Evolutionary conservation across 1,139 yeast species (phyloP).

Genomic region (Candida buenavistaensis): DNA sequence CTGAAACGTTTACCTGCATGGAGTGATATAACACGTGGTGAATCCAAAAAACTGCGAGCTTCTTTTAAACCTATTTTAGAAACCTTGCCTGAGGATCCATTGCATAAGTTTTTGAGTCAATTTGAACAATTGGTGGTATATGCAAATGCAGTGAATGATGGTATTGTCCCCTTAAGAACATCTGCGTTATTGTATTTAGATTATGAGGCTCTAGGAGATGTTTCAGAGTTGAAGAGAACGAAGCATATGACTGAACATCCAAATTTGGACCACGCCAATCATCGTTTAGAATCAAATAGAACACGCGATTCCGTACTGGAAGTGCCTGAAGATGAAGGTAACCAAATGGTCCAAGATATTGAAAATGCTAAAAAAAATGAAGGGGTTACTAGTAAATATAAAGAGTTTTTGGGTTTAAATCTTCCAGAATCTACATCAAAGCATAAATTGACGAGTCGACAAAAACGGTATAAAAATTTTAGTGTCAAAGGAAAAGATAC

Average conservation of each 20-base stretch:
- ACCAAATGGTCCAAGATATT: slow-evolving; percentile 4
- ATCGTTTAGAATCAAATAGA: slow-evolving; percentile 14
- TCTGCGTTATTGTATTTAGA: slow-evolving; percentile 54
- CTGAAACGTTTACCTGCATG: slow-evolving; percentile 26
- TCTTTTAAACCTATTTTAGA: slow-evolving; percentile 62
- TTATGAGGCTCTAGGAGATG: slow-evolving; percentile 44
- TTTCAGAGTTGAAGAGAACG: slow-evolving; percentile 23
- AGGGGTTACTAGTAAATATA: too few species aligned
- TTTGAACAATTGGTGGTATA: slow-evolving; percentile 73
- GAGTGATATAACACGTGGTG: slow-evolving; percentile 14
- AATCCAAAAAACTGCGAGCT: slow-evolving; percentile 15
- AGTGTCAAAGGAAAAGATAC: slow-evolving; percentile 27
- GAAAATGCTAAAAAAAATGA: slow-evolving; percentile 1
- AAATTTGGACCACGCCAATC: slow-evolving; percentile 14
- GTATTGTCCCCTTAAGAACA: slow-evolving; percentile 83
- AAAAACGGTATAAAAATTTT: slow-evolving; percentile 24
- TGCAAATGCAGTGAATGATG: slow-evolving; percentile 85
- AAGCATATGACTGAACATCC: slow-evolving; percentile 14
- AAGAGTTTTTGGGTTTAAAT: slow-evolving; percentile 22
- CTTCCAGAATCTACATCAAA: slow-evolving; percentile 6
- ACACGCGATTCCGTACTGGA: slow-evolving; percentile 13
- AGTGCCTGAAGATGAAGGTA: slow-evolving; percentile 13
- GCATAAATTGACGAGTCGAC: slow-evolving; percentile 20
- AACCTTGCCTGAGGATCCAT: slow-evolving; percentile 75
- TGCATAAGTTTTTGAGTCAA: slow-evolving; percentile 59